Conservation (phyloP, 2,329 filamentous ascomycete genomes). For the Pseudopithomyces maydicus region DNA sequence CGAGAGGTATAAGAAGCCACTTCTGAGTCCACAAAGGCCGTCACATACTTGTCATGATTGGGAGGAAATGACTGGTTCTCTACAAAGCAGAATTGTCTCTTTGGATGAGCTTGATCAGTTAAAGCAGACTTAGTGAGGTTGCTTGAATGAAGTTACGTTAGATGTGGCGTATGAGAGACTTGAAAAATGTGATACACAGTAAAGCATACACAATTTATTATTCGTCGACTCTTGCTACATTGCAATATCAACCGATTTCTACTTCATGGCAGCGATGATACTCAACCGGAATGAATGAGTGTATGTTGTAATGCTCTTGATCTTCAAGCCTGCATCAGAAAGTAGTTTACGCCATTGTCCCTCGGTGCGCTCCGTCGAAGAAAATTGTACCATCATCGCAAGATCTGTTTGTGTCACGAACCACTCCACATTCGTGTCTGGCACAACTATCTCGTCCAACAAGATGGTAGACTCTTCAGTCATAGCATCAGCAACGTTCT, state of each 20-base stretch:
- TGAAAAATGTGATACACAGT: neutral
- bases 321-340: slow-evolving; percentile 3
- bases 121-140: too few relatives aligned
- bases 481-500: slow-evolving; percentile 41
- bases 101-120: too few relatives aligned
- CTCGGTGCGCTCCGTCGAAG: slow-evolving; percentile 42
- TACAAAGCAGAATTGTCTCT: too few relatives aligned
- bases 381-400: slow-evolving; percentile 45
- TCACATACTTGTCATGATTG: too few relatives aligned
- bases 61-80: too few relatives aligned
- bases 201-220: neutral
- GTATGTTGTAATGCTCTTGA: neutral
- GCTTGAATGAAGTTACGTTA: neutral
- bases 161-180: neutral
- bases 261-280: neutral
- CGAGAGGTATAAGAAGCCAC: too few relatives aligned
- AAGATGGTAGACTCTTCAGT: slow-evolving; percentile 44
- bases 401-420: slow-evolving; percentile 44
- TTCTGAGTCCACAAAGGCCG: too few relatives aligned
- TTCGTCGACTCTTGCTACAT: neutral
- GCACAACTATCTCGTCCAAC: slow-evolving; percentile 51
- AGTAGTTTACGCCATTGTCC: slow-evolving; percentile 42
- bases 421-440: slow-evolving; percentile 40
- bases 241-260: neutral
- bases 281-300: neutral